A percentile compares a stretch with the other conserved stretches of the same genome.
Evolutionary conservation across 2,329 filamentous ascomycete genomes (phyloP).

Genomic region (Chaetomiaceae sp.): DNA sequence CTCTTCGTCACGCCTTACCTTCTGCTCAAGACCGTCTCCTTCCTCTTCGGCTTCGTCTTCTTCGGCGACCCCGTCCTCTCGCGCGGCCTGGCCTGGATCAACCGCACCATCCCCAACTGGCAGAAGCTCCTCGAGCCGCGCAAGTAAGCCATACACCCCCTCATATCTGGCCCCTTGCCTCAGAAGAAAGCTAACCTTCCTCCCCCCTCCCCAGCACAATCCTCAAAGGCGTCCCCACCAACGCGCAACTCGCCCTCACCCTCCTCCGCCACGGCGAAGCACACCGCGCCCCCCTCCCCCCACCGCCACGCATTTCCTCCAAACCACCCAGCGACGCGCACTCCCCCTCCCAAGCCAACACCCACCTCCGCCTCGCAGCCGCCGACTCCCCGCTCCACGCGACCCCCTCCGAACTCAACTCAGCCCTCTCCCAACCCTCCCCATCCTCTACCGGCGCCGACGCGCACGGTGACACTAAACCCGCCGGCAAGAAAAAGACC

Average conservation of each 20-base stretch:
- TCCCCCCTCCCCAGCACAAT: constrained; percentile 41
- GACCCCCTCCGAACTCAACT: constrained; percentile 57
- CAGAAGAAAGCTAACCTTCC: neutral
- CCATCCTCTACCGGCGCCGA: constrained; percentile 28
- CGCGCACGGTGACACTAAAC: constrained; percentile 29
- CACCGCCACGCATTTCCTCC: constrained; percentile 36
- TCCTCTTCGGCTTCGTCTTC: constrained; percentile 66
- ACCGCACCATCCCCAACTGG: constrained; percentile 62
- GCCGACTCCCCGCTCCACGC: constrained; percentile 50
- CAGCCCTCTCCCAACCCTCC: constrained; percentile 47
- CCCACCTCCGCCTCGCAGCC: constrained; percentile 44
- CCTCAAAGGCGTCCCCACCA: constrained; percentile 77
- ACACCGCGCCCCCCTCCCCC: constrained; percentile 72
- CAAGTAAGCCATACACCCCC: constrained; percentile 38
- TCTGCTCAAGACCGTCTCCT: constrained; percentile 58
- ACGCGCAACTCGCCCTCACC: constrained; percentile 76
- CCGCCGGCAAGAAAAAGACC: constrained; percentile 31
- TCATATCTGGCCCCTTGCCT: constrained; percentile 10
- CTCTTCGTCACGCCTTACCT: constrained; percentile 52
- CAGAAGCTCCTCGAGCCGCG: constrained; percentile 66
- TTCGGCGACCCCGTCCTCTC: constrained; percentile 72
- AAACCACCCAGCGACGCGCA: constrained; percentile 34
- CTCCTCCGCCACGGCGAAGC: constrained; percentile 75
- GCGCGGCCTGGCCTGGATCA: constrained; percentile 52
- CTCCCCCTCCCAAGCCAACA: constrained; percentile 32